These are phyloP conservation scores for Periconia digitata DNA, from an alignment of 2,329 filamentous ascomycete species.

Conservation along the genomic window DNA sequence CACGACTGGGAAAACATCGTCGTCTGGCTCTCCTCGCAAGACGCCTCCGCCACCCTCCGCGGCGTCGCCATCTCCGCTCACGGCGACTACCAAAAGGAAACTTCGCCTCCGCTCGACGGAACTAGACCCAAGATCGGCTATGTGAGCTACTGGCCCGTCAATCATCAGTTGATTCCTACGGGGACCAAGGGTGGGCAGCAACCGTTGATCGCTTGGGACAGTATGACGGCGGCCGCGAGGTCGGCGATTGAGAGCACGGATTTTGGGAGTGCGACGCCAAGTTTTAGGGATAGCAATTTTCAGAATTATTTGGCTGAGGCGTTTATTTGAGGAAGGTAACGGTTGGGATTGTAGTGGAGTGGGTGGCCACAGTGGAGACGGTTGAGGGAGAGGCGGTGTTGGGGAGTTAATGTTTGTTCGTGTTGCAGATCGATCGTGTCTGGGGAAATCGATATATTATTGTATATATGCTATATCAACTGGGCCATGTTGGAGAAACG, in stretches of 20 bases:
- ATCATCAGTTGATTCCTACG: constrained; percentile 51
- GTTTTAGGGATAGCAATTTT: constrained; percentile 53
- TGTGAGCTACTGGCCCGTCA: constrained; percentile 50
- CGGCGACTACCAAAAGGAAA: constrained; percentile 50
- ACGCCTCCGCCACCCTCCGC: constrained; percentile 45
- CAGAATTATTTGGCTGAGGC: constrained; percentile 46
- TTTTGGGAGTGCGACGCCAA: constrained; percentile 51
- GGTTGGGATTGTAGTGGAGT: not conserved
- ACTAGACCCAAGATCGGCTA: constrained; percentile 53
- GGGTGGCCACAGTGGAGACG: too few species aligned
- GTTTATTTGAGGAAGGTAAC: constrained; percentile 19
- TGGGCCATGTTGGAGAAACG: too few species aligned
- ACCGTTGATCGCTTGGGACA: constrained; percentile 54
- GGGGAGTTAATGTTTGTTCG: not conserved
- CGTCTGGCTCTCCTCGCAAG: constrained; percentile 51
- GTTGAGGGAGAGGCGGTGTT: not conserved
- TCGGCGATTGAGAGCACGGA: constrained; percentile 49
- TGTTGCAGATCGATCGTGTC: too few species aligned
- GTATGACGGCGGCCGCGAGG: constrained; percentile 47
- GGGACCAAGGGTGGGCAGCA: constrained; percentile 46
- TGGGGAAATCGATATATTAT: too few species aligned
- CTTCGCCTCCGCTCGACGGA: constrained; percentile 45
- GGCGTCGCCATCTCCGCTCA: constrained; percentile 58
- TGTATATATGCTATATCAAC: too few species aligned
- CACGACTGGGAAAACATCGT: constrained; percentile 61